Evolutionary conservation across 2,329 filamentous ascomycete species (phyloP).

Genomic region (Seiridium cupressi): DNA sequence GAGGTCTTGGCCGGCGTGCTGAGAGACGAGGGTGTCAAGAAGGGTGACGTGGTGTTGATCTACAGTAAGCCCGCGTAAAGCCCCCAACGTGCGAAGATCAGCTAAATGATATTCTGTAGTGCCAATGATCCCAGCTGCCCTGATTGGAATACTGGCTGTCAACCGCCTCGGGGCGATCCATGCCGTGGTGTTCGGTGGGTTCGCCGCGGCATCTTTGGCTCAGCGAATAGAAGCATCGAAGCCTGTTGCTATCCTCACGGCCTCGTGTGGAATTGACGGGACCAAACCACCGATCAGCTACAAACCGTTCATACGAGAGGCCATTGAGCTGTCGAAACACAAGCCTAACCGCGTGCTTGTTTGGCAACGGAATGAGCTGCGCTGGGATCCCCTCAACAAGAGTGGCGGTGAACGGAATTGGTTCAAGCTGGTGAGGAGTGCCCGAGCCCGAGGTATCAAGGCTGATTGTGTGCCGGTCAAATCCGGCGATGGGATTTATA

Average conservation of each 20-base stretch:
- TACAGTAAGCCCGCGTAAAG: conserved; percentile 63
- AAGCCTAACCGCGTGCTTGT: conserved; percentile 74
- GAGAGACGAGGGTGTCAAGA: conserved; percentile 75
- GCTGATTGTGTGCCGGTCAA: conserved; percentile 76
- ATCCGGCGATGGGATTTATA: conserved; percentile 10
- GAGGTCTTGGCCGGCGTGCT: conserved; percentile 79
- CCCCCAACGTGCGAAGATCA: background rate
- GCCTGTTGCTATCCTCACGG: conserved; percentile 77
- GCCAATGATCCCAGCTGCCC: conserved; percentile 90
- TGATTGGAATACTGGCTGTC: conserved; percentile 83
- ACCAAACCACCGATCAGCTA: conserved; percentile 78
- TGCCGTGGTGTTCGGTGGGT: conserved; percentile 90
- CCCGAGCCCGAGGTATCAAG: conserved; percentile 62
- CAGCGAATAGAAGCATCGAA: conserved; percentile 84
- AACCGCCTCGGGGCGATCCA: conserved; percentile 84
- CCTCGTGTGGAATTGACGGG: conserved; percentile 90
- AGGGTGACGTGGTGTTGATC: conserved; percentile 83
- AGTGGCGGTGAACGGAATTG: conserved; percentile 73
- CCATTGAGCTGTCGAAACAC: conserved; percentile 63
- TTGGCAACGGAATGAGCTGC: conserved; percentile 78
- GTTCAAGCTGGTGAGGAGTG: conserved; percentile 73
- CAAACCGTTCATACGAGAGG: conserved; percentile 71
- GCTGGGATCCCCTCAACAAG: conserved; percentile 70
- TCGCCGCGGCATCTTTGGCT: conserved; percentile 76
- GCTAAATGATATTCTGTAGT: conserved; percentile 45